phyloP scores from a whole-genome alignment of 2,329 filamentous ascomycete genomes.

The Hypoxylon sp. region DNA sequence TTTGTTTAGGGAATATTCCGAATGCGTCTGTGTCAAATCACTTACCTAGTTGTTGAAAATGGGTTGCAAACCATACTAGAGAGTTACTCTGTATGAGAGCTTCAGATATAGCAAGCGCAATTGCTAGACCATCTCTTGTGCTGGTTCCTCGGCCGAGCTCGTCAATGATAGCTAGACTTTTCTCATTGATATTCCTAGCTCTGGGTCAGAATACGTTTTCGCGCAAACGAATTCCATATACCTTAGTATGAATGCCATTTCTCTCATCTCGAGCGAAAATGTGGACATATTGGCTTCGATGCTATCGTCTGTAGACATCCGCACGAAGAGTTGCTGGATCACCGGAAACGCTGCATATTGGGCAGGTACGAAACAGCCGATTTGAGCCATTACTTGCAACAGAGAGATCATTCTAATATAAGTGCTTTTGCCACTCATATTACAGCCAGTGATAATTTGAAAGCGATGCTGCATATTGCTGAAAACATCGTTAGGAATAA shows the following conservation, averaged over 20 bases:
- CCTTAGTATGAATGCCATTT: slow-evolving; percentile 92
- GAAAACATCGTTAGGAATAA: slow-evolving; percentile 92
- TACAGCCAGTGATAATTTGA: slow-evolving; percentile 94
- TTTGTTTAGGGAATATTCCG: slow-evolving; percentile 25
- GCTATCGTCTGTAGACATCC: slow-evolving; percentile 88
- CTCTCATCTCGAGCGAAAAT: slow-evolving; percentile 95
- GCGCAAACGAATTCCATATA: slow-evolving; percentile 43
- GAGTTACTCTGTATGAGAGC: slow-evolving; percentile 84
- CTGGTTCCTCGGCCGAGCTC: slow-evolving; percentile 94
- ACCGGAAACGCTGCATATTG: slow-evolving; percentile 86
- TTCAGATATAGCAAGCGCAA: slow-evolving; percentile 92
- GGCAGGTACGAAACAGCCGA: slow-evolving; percentile 91
- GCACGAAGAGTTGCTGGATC: slow-evolving; percentile 86
- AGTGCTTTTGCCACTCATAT: slow-evolving; percentile 98
- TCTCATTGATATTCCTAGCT: slow-evolving; percentile 77
- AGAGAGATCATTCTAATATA: slow-evolving; percentile 91
- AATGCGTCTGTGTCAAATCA: background rate
- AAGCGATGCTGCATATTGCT: slow-evolving; percentile 85
- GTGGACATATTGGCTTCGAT: slow-evolving; percentile 94
- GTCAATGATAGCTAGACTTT: slow-evolving; percentile 87
- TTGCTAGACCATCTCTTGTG: slow-evolving; percentile 87
- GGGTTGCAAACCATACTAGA: slow-evolving; percentile 92
- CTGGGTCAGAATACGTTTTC: slow-evolving; percentile 30
- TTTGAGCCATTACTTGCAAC: slow-evolving; percentile 92
- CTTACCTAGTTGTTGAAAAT: slow-evolving; percentile 83